Evolutionary conservation across 2,329 filamentous ascomycete species (phyloP), one percentile per base, ranked within the genome.

Genomic region (Alternaria triticina): DNA sequence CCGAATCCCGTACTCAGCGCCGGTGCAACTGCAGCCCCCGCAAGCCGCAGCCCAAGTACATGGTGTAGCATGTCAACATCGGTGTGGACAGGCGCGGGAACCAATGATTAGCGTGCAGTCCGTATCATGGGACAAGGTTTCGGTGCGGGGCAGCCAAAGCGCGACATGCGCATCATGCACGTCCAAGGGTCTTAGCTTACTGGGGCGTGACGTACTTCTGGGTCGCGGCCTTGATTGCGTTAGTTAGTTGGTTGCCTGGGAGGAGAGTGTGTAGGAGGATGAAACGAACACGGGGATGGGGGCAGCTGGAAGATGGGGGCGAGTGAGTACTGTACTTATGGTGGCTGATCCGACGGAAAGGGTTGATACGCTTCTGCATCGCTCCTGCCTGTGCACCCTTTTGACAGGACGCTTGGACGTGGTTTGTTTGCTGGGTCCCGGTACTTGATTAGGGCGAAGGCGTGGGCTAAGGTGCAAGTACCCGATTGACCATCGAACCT

Each of bases 121-220:
- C 15, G 33, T 46, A 54, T 59, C 63, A 46, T 54, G 44, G 58
- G 59, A 55, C 56, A 61, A 47, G 63, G 56, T 63, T 60, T 50
- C 20, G 25, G 63, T 45, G 60, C 60, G 60, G 56, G 56, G 56
- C 59, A 58, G 27, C 28, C 54, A 52, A 40, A 6, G 49, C 49
- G 49, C 49, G 49, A 52, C 49, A 52, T 52, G 49, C 30, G 28
- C 49, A 52, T 52, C 49, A 52, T 52, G 49, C 49, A 52, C 36
- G 30, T 25, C 15, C 49, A 51, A 36, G 30, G 28, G 30, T 40
- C 49, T 57, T 57, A 28, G 55, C 55, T 33, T 51, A 51, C 55
- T 8, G 36, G 36, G 36, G 30, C 33, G 55, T 57, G 55, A 57
- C 55, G 55, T 57, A 57, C 55, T 33, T 57, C 27, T 49, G 55